phyloP scores from a whole-genome alignment of 495 filamentous ascomycete species.

The Neurospora discreta region DNA sequence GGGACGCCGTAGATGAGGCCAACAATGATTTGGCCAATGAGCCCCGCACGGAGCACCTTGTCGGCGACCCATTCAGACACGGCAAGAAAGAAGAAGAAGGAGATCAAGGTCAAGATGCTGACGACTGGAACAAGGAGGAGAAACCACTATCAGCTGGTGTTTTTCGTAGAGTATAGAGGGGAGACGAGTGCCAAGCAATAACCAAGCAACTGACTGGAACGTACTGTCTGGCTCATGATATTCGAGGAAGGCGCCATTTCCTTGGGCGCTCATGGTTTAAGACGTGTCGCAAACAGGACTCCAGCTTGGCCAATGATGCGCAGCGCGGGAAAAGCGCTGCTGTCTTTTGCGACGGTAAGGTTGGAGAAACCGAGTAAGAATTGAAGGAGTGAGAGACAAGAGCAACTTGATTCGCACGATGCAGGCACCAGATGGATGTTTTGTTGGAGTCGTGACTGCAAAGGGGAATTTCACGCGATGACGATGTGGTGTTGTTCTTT shows the following conservation, averaged over 20 bases:
- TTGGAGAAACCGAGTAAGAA: background rate
- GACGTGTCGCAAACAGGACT: background rate
- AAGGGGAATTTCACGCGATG: background rate
- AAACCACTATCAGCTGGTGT: background rate
- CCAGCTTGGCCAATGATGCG: background rate
- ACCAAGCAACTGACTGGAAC: no score
- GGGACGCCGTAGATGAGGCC: conserved; percentile 62
- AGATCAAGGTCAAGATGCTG: conserved; percentile 46
- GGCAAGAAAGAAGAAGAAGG: conserved; percentile 59
- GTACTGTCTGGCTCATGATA: conserved; percentile 16
- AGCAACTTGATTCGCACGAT: background rate
- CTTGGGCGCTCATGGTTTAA: background rate
- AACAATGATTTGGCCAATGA: conserved; percentile 64
- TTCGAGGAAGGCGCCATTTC: conserved; percentile 11
- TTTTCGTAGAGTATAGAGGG: no score
- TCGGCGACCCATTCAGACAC: conserved; percentile 46
- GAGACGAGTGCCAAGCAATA: no score
- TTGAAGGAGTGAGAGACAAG: background rate
- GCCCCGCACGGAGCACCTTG: conserved; percentile 53
- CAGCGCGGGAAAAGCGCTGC: background rate
- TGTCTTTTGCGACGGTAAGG: background rate
- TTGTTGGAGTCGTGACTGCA: background rate
- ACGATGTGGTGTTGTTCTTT: background rate
- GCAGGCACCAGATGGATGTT: background rate
- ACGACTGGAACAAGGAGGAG: conserved; percentile 7